phyloP scores from a whole-genome alignment of 441 rosid genomes.

The Pelargonium citronellum region DNA sequence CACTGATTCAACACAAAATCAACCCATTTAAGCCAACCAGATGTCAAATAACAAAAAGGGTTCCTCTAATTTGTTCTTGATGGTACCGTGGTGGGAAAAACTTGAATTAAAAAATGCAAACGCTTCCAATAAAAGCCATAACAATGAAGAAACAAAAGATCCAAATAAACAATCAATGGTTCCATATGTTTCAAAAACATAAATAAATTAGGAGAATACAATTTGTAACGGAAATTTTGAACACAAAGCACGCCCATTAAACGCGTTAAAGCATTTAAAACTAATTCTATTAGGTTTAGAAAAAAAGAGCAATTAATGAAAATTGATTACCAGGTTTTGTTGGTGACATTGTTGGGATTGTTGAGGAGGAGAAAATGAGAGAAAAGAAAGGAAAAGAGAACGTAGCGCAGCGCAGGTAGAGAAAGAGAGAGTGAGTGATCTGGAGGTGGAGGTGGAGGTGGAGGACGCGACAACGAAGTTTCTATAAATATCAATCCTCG shows the following conservation, averaged over 20 bases:
- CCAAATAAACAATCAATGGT: neutral
- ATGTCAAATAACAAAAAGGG: neutral
- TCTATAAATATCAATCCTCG: too few species aligned
- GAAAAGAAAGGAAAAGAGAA: constrained; percentile 23
- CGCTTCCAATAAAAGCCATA: neutral
- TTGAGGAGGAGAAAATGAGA: constrained; percentile 14
- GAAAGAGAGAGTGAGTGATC: too few species aligned
- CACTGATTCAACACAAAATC: neutral
- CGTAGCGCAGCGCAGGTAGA: neutral
- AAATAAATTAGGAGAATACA: neutral
- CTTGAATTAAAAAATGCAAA: neutral
- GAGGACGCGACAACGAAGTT: too few species aligned
- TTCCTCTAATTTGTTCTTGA: neutral
- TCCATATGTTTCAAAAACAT: neutral
- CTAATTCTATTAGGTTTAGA: too few species aligned
- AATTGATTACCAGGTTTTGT: constrained; percentile 2
- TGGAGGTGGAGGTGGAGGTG: too few species aligned
- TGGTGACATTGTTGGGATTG: constrained; percentile 7
- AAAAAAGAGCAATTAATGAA: neutral
- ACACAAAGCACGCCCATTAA: neutral
- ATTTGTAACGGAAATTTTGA: neutral
- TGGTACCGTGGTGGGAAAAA: too few species aligned
- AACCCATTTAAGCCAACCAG: neutral
- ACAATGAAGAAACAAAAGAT: neutral
- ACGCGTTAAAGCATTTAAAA: neutral